Percentiles rank a stretch among this genome's conserved stretches.
Conservation (phyloP, 164 flowering plant genomes). For the Aristolochia californica region DNA sequence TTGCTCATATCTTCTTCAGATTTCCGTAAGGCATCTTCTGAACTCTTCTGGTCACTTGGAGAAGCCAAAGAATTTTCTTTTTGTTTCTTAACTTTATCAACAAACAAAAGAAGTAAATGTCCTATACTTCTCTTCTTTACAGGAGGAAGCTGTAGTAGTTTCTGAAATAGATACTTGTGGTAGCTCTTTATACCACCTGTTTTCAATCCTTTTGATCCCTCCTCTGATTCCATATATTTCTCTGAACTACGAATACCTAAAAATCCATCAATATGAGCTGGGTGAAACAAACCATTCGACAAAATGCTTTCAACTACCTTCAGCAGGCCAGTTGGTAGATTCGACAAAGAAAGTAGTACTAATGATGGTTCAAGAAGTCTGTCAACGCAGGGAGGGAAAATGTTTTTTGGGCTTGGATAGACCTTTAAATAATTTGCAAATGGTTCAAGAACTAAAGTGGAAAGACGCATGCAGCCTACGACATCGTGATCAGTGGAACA, state of each 20-base stretch:
- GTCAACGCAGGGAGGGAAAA: slow-evolving; percentile 54
- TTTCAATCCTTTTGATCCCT: slow-evolving; percentile 24
- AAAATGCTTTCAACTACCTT: slow-evolving; percentile 49
- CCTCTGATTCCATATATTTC: slow-evolving; percentile 20
- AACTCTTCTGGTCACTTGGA: slow-evolving; percentile 12
- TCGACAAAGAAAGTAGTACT: slow-evolving; percentile 25
- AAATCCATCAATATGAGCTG: slow-evolving; percentile 71
- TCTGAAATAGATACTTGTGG: slow-evolving; percentile 66
- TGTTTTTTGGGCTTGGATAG: slow-evolving; percentile 62
- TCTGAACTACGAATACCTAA: slow-evolving; percentile 31
- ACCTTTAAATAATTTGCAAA: slow-evolving; percentile 59
- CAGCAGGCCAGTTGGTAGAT: slow-evolving; percentile 18
- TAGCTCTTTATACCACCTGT: slow-evolving; percentile 48
- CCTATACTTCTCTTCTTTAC: slow-evolving; percentile 45
- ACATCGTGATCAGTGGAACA: slow-evolving; percentile 12
- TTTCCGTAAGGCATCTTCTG: slow-evolving; percentile 14
- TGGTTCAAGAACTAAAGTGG: slow-evolving; percentile 50
- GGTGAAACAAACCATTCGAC: slow-evolving; percentile 66
- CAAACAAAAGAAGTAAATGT: slow-evolving; percentile 48
- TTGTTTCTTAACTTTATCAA: slow-evolving; percentile 37
- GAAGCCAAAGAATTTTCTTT: slow-evolving; percentile 23
- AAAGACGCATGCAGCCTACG: slow-evolving; percentile 25
- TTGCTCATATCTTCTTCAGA: slow-evolving; percentile 43
- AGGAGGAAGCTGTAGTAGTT: slow-evolving; percentile 34
- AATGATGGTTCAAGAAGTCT: slow-evolving; percentile 65